phyloP scores from a whole-genome alignment of 1,139 yeast genomes.

The Insectozyma bohioensis region DNA sequence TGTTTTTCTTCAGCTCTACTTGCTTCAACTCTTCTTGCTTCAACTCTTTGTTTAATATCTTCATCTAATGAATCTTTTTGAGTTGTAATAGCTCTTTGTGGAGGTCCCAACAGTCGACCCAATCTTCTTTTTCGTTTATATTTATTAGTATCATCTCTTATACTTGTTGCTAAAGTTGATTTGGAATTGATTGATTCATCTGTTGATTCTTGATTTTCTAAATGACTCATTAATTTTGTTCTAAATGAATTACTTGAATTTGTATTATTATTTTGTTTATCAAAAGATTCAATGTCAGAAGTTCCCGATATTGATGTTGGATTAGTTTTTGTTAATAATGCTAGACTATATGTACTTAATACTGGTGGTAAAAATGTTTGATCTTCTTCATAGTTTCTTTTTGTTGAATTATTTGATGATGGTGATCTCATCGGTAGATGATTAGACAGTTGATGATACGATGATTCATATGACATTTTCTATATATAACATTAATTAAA shows the following conservation, averaged over 20 bases:
- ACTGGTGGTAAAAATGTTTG: conserved; percentile 63
- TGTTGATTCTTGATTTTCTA: conserved; percentile 17
- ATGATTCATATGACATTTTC: conserved; percentile 1
- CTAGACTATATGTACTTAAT: conserved; percentile 55
- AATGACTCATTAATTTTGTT: conserved; percentile 35
- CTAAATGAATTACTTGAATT: too few relatives aligned
- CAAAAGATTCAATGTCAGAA: conserved; percentile 15
- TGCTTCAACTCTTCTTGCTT: conserved; percentile 16
- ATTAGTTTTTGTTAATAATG: conserved; percentile 24
- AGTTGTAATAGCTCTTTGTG: conserved; percentile 29
- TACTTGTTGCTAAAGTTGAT: conserved; percentile 8
- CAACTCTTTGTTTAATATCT: conserved; percentile 28
- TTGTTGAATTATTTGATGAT: conserved; percentile 9
- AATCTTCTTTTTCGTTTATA: conserved; percentile 33
- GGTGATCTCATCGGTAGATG: conserved; percentile 1
- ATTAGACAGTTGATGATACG: conserved; percentile 1
- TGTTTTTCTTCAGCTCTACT: too few relatives aligned
- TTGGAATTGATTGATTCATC: conserved; percentile 8
- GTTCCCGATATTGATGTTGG: conserved; percentile 12
- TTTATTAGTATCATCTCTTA: conserved; percentile 3
- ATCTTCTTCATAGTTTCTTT: conserved; percentile 36
- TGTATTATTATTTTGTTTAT: conserved; percentile 13
- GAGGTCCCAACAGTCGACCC: conserved; percentile 41
- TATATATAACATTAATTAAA: not conserved
- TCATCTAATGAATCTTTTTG: conserved; percentile 5